These are phyloP conservation scores for Chrysosporium keratinophilum DNA, from an alignment of 2,329 filamentous ascomycete species.

Conservation along the genomic window DNA sequence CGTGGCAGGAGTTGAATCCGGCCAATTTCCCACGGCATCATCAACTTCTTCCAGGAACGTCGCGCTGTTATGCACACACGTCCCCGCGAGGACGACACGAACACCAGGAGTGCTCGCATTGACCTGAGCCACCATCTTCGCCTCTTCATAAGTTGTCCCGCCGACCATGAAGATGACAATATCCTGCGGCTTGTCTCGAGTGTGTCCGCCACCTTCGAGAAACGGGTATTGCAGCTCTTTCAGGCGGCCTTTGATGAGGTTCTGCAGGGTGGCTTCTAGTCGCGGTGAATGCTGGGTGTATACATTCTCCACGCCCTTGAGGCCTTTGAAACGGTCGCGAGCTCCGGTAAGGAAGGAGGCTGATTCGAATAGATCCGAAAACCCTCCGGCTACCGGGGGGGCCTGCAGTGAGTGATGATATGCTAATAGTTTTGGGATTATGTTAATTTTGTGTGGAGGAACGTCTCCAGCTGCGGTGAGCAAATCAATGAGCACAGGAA, in stretches of 20 bases:
- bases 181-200: constrained; percentile 91
- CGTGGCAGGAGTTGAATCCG: constrained; percentile 53
- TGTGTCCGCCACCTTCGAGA: constrained; percentile 75
- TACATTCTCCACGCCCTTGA: constrained; percentile 97
- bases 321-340: constrained; percentile 76
- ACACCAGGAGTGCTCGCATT: constrained; percentile 85
- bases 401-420: constrained; percentile 84
- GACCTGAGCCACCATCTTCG: constrained; percentile 88
- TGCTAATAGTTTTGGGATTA: constrained; percentile 69
- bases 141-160: constrained; percentile 90
- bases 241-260: constrained; percentile 81
- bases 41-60: constrained; percentile 88
- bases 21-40: constrained; percentile 78
- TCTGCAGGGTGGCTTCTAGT: constrained; percentile 77
- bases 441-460: constrained; percentile 60
- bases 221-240: constrained; percentile 87
- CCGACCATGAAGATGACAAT: constrained; percentile 91
- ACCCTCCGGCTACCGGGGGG: constrained; percentile 62
- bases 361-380: constrained; percentile 85
- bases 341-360: constrained; percentile 84
- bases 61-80: constrained; percentile 73
- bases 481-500: constrained; percentile 77
- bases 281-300: constrained; percentile 95
- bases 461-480: constrained; percentile 76
- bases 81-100: constrained; percentile 79